Conservation (phyloP, 164 flowering plant species). For the Santalum album region DNA sequence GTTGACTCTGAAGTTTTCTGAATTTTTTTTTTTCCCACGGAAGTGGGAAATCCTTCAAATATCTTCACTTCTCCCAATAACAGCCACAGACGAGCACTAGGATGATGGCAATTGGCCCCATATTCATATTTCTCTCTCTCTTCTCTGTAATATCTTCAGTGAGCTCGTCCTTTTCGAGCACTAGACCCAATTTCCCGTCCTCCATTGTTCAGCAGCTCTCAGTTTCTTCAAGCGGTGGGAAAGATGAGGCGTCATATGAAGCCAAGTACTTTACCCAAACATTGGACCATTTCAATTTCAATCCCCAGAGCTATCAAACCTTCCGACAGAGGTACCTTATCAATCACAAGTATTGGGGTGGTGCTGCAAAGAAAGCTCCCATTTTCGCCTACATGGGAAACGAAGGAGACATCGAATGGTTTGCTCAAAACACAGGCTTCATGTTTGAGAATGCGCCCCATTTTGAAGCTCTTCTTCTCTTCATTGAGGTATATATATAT, state of each 20-base stretch:
- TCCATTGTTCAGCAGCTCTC: constrained; percentile 22
- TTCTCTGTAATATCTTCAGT: constrained; percentile 15
- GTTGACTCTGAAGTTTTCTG: too few species aligned
- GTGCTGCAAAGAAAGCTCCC: constrained; percentile 48
- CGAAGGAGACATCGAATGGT: constrained; percentile 89
- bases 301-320: constrained; percentile 55
- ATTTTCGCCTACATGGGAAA: constrained; percentile 83
- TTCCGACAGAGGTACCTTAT: constrained; percentile 74
- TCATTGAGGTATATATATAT: constrained; percentile 45
- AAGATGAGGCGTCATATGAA: constrained; percentile 28
- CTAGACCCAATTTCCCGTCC: constrained; percentile 26
- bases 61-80: too few species aligned
- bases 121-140: constrained; percentile 9
- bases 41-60: too few species aligned
- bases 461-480: constrained; percentile 68
- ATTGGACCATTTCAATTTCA: constrained; percentile 73
- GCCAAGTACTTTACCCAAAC: constrained; percentile 63
- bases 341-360: constrained; percentile 63
- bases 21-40: too few species aligned
- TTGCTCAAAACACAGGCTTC: constrained; percentile 78
- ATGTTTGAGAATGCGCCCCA: constrained; percentile 62
- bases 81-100: background rate
- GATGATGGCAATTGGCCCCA: constrained; percentile 5
- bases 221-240: constrained; percentile 7
- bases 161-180: too few species aligned